A percentile compares a stretch with the other conserved stretches of the same genome.
These are phyloP conservation scores for Colletotrichum theobromicola DNA, from an alignment of 2,329 filamentous ascomycete species.

Conservation along the genomic window DNA sequence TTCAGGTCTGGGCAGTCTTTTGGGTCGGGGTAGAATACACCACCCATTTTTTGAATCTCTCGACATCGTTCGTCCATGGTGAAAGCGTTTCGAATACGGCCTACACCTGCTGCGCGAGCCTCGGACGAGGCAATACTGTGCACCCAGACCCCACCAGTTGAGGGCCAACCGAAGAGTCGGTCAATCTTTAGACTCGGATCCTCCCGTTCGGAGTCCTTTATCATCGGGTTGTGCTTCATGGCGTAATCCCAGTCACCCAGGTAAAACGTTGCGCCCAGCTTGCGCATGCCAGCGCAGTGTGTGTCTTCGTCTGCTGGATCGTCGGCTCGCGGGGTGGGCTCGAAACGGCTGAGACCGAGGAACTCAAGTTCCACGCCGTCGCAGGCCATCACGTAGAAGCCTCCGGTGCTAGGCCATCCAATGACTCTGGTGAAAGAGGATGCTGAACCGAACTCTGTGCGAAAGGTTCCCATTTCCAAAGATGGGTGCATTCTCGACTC, in stretches of 20 bases:
- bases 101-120: too few species aligned
- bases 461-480: too few species aligned
- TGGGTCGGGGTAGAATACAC: too few species aligned
- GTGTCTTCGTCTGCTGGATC: accelerated
- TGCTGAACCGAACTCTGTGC: too few species aligned
- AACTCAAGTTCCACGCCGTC: not conserved
- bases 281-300: accelerated
- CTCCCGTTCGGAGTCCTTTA: not conserved
- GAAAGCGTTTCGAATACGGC: too few species aligned
- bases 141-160: not conserved
- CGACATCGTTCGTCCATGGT: too few species aligned
- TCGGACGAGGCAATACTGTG: too few species aligned
- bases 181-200: not conserved
- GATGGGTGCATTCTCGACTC: too few species aligned
- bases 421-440: too few species aligned
- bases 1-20: too few species aligned
- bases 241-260: not conserved
- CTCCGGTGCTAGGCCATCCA: not conserved
- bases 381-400: not conserved
- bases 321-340: not conserved
- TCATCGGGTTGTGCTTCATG: not conserved
- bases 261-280: not conserved
- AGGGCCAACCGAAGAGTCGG: not conserved
- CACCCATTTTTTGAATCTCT: too few species aligned
- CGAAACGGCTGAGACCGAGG: not conserved